phyloP scores from a whole-genome alignment of 768 basidiomycete genomes.

The Postia placenta region DNA sequence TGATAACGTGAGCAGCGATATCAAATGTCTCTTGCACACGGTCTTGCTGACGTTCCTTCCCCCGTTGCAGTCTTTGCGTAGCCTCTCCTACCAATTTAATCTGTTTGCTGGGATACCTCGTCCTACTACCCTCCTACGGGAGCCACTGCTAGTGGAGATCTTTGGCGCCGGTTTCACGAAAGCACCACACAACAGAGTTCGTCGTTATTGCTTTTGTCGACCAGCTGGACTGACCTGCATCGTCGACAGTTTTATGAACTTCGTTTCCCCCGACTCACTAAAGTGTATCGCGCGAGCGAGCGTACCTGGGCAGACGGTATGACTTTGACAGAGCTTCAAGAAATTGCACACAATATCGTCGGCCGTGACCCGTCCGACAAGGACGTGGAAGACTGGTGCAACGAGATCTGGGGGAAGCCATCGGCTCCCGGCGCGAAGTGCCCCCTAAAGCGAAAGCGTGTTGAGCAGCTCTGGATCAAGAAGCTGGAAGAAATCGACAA shows the following conservation, averaged over 20 bases:
- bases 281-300: constrained; percentile 55
- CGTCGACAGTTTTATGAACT: constrained; percentile 66
- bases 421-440: constrained; percentile 33
- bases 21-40: too few relatives aligned
- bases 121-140: constrained; percentile 52
- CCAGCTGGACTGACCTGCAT: background rate
- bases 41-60: too few relatives aligned
- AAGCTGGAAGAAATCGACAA: constrained; percentile 28
- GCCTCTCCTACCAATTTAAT: constrained; percentile 50
- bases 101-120: constrained; percentile 40
- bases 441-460: constrained; percentile 32
- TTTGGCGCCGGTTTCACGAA: constrained; percentile 84
- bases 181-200: constrained; percentile 47
- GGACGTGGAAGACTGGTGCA: constrained; percentile 43
- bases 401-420: constrained; percentile 33
- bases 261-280: constrained; percentile 76
- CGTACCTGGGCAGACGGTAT: constrained; percentile 59
- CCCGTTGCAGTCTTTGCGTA: background rate
- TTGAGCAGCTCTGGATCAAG: constrained; percentile 36
- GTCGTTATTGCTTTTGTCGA: background rate
- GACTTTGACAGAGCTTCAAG: constrained; percentile 43
- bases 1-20: too few relatives aligned
- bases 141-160: constrained; percentile 66
- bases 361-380: constrained; percentile 48
- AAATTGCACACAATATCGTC: constrained; percentile 46